Evolutionary conservation across 257 asterid genomes (phyloP), one percentile per base, ranked within the genome.

Genomic region (Solanum stenotomum): DNA sequence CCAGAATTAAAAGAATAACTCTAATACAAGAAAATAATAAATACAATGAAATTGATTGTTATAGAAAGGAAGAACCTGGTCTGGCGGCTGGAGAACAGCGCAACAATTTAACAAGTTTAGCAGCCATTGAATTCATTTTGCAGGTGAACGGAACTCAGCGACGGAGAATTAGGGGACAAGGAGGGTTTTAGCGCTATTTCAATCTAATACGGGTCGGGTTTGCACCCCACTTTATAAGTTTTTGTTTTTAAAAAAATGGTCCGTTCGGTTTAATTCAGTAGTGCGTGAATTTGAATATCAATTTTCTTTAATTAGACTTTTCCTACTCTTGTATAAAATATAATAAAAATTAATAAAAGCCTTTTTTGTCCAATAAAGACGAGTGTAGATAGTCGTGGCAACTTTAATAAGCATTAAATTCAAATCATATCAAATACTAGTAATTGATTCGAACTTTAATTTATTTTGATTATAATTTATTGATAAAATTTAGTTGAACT

Each of bases 101-200:
- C 31, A 93, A 93, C 40, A 92, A 83, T 70, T 89, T 93, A 25
- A 87, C 74, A 76, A 95, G 83, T 85, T 87, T 91, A n/a, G 91
- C 85, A 72, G 91, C 92, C 84, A 93, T 88, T 11, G 92, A 89
- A 85, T 84, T 90, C 98, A 96, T 52, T n/a, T 52, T 77, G 33
- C 31, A 29, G 12, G 16, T 72, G 67, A 65, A 70, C 35, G 61
- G 59, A 76, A 42, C 38, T 6, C 59, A 84, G 13, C 44, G 6
- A 63, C 9, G 10, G 35, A 87, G 56, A 42, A 59, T 5, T 18
- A 65, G 87, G 91, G 90, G 86, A 68, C 86, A 86, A 87, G 52
- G 52, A 91, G 93, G 92, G 92, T 91, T 93, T 90, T 87, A 87
- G 85, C 10, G 85, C 40, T 81, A 46, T 18, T 22, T 5, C 85